Evolutionary conservation across 73 alveolate genomes (phyloP).

Genomic region (Tetrahymena thermophila): DNA sequence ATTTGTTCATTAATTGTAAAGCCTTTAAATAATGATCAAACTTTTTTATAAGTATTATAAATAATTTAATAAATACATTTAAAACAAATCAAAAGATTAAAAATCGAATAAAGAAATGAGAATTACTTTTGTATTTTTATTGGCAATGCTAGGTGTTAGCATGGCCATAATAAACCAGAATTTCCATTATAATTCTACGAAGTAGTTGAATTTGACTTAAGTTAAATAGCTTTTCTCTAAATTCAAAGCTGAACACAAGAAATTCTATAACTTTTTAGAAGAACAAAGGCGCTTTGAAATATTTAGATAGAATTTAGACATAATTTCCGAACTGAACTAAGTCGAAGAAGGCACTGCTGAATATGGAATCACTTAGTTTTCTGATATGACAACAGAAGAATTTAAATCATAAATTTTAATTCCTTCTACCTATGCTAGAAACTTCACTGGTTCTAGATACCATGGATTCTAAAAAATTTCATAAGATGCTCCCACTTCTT

Average conservation of each 20-base stretch:
- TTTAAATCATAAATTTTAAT: constrained; percentile 24
- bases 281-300: constrained; percentile 29
- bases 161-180: background rate
- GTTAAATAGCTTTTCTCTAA: background rate
- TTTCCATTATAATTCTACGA: background rate
- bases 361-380: constrained; percentile 35
- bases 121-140: background rate
- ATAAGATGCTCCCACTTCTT: background rate
- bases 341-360: constrained; percentile 9
- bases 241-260: background rate
- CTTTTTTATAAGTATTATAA: background rate
- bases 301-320: constrained; percentile 16
- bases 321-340: background rate
- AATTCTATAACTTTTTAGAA: background rate
- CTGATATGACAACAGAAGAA: constrained; percentile 55
- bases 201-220: background rate
- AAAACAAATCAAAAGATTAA: background rate
- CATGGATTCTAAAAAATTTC: background rate
- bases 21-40: background rate
- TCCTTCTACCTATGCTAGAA: background rate
- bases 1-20: background rate
- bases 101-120: background rate
- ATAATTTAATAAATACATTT: background rate
- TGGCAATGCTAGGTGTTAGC: background rate
- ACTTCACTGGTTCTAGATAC: background rate